A percentile compares a stretch with the other conserved stretches of the same genome.
Evolutionary conservation across 2,329 filamentous ascomycete species (phyloP).

Genomic region (Phaeosphaeriaceae sp.): DNA sequence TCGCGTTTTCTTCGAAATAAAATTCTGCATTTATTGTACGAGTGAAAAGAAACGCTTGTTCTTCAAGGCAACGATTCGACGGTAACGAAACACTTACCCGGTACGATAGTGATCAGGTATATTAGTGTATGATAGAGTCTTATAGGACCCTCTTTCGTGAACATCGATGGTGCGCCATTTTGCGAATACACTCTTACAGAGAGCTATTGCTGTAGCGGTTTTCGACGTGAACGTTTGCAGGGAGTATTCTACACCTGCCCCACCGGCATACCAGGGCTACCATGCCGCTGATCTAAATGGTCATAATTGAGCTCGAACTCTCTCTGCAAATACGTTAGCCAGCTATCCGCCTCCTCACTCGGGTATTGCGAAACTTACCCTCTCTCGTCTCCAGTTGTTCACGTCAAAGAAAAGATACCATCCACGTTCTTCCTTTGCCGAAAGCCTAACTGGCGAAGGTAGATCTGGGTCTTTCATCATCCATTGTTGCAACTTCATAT

Average conservation of each 20-base stretch:
- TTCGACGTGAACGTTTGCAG: no score
- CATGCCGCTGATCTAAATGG: constrained; percentile 55
- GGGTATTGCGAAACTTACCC: constrained; percentile 40
- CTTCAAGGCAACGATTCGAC: no score
- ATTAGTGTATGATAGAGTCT: no score
- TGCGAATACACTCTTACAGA: no score
- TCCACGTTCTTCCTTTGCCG: constrained; percentile 57
- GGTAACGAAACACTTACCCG: no score
- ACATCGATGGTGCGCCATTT: no score
- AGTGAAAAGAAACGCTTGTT: no score
- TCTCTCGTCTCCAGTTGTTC: constrained; percentile 59
- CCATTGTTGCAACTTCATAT: constrained; percentile 61
- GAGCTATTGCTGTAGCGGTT: no score
- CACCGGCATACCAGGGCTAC: constrained; percentile 37
- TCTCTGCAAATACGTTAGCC: constrained; percentile 45
- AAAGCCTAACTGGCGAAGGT: constrained; percentile 52
- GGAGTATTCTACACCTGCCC: constrained; percentile 36
- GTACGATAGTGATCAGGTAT: no score
- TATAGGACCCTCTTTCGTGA: no score
- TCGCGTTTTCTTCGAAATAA: no score
- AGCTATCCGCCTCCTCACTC: background rate
- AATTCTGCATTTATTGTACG: no score
- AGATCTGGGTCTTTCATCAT: constrained; percentile 60
- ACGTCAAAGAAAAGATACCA: constrained; percentile 63
- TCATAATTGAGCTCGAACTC: constrained; percentile 61